Conservation (phyloP, 2,329 filamentous ascomycete genomes). For the Fusarium coffeatum region DNA sequence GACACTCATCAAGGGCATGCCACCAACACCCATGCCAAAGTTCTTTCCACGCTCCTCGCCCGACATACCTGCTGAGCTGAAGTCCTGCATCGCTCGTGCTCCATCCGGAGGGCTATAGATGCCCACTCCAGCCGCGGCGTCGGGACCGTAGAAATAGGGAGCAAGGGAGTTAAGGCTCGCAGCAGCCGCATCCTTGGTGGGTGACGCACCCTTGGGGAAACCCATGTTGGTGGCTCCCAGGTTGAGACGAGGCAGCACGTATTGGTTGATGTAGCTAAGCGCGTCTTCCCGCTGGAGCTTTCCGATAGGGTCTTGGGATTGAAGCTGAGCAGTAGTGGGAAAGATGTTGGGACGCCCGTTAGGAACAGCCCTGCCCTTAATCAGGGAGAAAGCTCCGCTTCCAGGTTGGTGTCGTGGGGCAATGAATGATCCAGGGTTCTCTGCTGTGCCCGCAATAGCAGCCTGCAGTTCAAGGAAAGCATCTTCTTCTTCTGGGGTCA, state of each 20-base stretch:
- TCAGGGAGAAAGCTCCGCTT: slow-evolving; percentile 68
- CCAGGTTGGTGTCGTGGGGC: slow-evolving; percentile 66
- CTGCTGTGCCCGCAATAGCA: slow-evolving; percentile 61
- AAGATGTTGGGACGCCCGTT: slow-evolving; percentile 73
- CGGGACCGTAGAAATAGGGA: slow-evolving; percentile 66
- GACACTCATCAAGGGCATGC: slow-evolving; percentile 68
- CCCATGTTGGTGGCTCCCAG: slow-evolving; percentile 62
- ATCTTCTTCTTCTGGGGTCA: slow-evolving; percentile 75
- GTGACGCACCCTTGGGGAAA: slow-evolving; percentile 52
- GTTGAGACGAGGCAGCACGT: slow-evolving; percentile 70
- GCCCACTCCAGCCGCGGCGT: slow-evolving; percentile 58
- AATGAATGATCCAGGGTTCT: slow-evolving; percentile 66
- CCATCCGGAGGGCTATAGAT: slow-evolving; percentile 56
- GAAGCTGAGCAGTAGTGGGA: slow-evolving; percentile 60
- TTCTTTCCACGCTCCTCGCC: slow-evolving; percentile 50
- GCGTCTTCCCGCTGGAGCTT: slow-evolving; percentile 76
- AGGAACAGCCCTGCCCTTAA: slow-evolving; percentile 73
- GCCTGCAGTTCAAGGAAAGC: slow-evolving; percentile 77
- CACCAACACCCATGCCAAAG: slow-evolving; percentile 49
- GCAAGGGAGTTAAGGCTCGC: slow-evolving; percentile 66
- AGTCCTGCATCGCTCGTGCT: slow-evolving; percentile 51
- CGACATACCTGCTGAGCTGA: slow-evolving; percentile 46
- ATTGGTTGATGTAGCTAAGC: slow-evolving; percentile 76
- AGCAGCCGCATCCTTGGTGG: slow-evolving; percentile 59
- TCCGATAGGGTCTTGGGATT: slow-evolving; percentile 67